A percentile compares a stretch with the other conserved stretches of the same genome.
Evolutionary conservation across 2,329 filamentous ascomycete species (phyloP).

Genomic region (Talaromyces sp.): DNA sequence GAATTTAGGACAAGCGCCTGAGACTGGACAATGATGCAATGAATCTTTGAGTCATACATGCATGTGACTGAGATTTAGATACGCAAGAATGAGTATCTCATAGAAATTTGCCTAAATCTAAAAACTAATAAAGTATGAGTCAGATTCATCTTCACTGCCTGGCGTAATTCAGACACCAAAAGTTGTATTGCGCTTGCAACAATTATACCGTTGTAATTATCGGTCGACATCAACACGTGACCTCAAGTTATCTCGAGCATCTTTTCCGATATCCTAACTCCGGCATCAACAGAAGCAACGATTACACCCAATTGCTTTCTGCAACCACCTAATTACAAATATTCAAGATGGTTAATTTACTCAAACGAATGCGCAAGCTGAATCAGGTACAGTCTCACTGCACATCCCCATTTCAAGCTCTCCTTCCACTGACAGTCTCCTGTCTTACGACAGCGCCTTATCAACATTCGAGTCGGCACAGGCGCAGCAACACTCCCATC

Average conservation of each 20-base stretch:
- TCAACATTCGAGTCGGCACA: constrained; percentile 72
- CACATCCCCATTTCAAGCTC: constrained; percentile 24
- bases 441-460: constrained; percentile 55
- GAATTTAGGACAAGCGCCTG: not conserved
- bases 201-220: not conserved
- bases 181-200: not conserved
- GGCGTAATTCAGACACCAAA: not conserved
- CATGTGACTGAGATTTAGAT: not conserved
- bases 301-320: not conserved
- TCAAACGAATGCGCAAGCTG: constrained; percentile 70
- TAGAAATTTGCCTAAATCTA: not conserved
- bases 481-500: constrained; percentile 75
- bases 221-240: constrained; percentile 10
- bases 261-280: constrained; percentile 10
- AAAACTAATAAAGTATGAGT: not conserved
- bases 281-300: constrained; percentile 3
- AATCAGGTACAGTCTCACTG: constrained; percentile 54
- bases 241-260: constrained; percentile 15
- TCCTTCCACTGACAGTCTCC: constrained; percentile 25
- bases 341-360: constrained; percentile 46
- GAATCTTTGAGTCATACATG: not conserved
- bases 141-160: not conserved
- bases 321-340: not conserved
- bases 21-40: not conserved
- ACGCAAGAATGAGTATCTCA: not conserved